A percentile compares a stretch with the other conserved stretches of the same genome.
Conservation (phyloP, 1,284 basidiomycete species). For the Malassezia psittaci region DNA sequence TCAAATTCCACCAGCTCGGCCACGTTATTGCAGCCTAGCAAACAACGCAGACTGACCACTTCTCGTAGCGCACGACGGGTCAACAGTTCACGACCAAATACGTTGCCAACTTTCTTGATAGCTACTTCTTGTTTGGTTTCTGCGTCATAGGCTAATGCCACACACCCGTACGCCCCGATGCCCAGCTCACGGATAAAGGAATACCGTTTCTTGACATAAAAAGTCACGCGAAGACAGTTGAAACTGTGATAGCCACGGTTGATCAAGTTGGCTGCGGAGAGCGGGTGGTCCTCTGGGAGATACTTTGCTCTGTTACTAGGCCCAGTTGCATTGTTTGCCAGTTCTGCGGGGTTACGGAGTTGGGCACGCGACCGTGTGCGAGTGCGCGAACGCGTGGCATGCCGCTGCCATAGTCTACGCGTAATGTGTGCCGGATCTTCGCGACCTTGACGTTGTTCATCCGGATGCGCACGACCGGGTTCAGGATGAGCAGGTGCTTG, state of each 20-base stretch:
- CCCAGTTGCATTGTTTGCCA: background rate
- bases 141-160: slow-evolving; percentile 37
- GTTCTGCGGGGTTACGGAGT: background rate
- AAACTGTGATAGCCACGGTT: slow-evolving; percentile 43
- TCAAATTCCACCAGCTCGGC: slow-evolving; percentile 44
- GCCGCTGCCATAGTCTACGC: background rate
- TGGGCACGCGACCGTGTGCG: slow-evolving; percentile 7
- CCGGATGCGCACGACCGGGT: background rate
- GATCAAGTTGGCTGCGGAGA: slow-evolving; percentile 36
- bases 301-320: slow-evolving; percentile 16
- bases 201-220: slow-evolving; percentile 43
- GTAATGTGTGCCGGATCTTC: background rate
- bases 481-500: background rate
- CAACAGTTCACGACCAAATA: slow-evolving; percentile 44
- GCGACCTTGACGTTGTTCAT: background rate
- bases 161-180: slow-evolving; percentile 46
- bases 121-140: slow-evolving; percentile 41
- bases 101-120: slow-evolving; percentile 45
- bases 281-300: slow-evolving; percentile 37
- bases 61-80: slow-evolving; percentile 41
- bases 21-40: slow-evolving; percentile 38
- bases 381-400: slow-evolving; percentile 10
- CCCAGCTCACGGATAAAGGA: slow-evolving; percentile 43
- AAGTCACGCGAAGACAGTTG: slow-evolving; percentile 39
- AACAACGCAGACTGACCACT: slow-evolving; percentile 34